phyloP scores from a whole-genome alignment of 192 early-diverging fungal species.

The Kappamyces sp. region DNA sequence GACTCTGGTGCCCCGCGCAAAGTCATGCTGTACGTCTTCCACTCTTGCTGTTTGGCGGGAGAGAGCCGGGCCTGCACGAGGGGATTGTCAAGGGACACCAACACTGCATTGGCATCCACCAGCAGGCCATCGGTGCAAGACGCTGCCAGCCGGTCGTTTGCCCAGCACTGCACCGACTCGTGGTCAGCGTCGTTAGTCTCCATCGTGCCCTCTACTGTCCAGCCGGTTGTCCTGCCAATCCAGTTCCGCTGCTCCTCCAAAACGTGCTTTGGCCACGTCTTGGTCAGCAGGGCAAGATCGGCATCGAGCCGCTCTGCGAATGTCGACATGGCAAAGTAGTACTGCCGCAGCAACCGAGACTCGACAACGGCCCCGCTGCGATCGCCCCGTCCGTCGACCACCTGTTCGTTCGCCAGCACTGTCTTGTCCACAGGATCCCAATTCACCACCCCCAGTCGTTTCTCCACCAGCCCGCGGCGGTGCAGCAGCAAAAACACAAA shows the following conservation, averaged over 20 bases:
- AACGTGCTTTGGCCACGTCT: conserved; percentile 87
- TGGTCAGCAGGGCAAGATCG: conserved; percentile 55
- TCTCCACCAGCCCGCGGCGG: conserved; percentile 74
- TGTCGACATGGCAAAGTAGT: conserved; percentile 86
- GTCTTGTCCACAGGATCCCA: conserved; percentile 97
- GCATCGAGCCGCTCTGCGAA: conserved; percentile 61
- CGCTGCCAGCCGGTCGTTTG: too few species aligned
- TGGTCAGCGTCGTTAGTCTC: too few species aligned
- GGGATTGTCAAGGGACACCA: too few species aligned
- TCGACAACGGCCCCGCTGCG: conserved; percentile 90
- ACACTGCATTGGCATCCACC: too few species aligned
- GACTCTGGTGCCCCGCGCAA: too few species aligned
- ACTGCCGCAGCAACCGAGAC: conserved; percentile 75
- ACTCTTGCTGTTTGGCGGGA: too few species aligned
- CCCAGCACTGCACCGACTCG: too few species aligned
- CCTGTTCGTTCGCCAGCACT: conserved; percentile 92
- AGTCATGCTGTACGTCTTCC: too few species aligned
- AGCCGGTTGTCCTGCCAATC: conserved; percentile 43
- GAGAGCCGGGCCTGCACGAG: too few species aligned
- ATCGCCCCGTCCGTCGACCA: conserved; percentile 77
- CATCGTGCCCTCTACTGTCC: too few species aligned
- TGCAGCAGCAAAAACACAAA: conserved; percentile 75
- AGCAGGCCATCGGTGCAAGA: too few species aligned
- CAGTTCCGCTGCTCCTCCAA: conserved; percentile 87
- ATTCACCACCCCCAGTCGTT: conserved; percentile 86